A percentile compares a stretch with the other conserved stretches of the same genome.
These are phyloP conservation scores for Talaromyces borbonicus DNA, from an alignment of 495 filamentous ascomycete genomes.

Conservation along the genomic window DNA sequence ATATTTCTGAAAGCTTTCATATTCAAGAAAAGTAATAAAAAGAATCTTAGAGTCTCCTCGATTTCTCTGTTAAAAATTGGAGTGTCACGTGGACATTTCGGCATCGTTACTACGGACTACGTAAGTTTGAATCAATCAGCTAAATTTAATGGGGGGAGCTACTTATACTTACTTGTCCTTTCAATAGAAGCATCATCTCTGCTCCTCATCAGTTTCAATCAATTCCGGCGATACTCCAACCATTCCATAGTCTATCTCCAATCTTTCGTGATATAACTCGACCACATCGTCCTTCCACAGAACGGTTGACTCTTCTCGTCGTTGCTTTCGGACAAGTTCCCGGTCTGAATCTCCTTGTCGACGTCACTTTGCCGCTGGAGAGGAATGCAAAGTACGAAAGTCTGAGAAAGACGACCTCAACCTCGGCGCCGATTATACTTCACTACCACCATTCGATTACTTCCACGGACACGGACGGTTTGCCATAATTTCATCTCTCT, in stretches of 20 bases:
- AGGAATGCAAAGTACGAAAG: neutral
- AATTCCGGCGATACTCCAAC: too few relatives aligned
- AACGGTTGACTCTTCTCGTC: neutral
- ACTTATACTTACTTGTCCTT: neutral
- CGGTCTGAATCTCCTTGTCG: neutral
- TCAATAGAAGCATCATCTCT: too few relatives aligned
- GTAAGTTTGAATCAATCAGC: too few relatives aligned
- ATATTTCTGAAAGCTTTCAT: too few relatives aligned
- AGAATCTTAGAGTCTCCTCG: too few relatives aligned
- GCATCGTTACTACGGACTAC: neutral
- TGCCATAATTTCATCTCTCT: conserved; percentile 27
- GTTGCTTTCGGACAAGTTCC: neutral
- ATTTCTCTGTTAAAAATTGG: too few relatives aligned
- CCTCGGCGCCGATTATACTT: neutral
- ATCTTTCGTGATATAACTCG: neutral
- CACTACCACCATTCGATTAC: neutral
- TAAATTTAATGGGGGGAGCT: too few relatives aligned
- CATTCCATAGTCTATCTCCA: too few relatives aligned
- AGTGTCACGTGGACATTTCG: neutral
- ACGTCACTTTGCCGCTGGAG: conserved; percentile 1
- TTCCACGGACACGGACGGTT: neutral
- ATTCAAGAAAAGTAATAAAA: too few relatives aligned
- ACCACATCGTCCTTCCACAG: neutral
- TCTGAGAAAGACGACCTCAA: neutral
- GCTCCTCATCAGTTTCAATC: too few relatives aligned